Conservation (phyloP, 2,329 filamentous ascomycete species). For the Tolypocladium ophioglossoides region DNA sequence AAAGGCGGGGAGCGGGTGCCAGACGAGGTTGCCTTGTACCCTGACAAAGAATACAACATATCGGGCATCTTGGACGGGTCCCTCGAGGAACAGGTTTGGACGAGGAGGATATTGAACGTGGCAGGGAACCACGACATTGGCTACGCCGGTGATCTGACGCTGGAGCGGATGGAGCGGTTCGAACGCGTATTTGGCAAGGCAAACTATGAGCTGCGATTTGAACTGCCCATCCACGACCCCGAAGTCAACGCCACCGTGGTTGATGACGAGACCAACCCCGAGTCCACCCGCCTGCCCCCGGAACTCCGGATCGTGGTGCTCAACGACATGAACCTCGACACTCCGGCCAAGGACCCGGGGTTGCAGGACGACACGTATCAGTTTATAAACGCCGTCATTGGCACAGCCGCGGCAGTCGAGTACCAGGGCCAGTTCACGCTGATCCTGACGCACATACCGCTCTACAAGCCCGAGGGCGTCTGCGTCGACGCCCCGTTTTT, state of each 20-base stretch:
- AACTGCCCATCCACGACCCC: conserved; percentile 37
- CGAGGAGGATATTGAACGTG: conserved; percentile 72
- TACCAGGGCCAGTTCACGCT: conserved; percentile 63
- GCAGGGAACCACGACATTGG: conserved; percentile 95
- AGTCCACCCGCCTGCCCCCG: conserved; percentile 41
- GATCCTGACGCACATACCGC: conserved; percentile 81
- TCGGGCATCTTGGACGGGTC: conserved; percentile 36
- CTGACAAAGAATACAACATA: conserved; percentile 37
- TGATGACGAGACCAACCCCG: conserved; percentile 30
- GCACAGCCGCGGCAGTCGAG: conserved; percentile 48
- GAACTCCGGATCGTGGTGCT: conserved; percentile 75
- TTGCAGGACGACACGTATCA: conserved; percentile 68
- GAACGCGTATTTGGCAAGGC: conserved; percentile 75
- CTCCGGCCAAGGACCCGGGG: conserved; percentile 54
- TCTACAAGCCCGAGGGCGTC: conserved; percentile 72
- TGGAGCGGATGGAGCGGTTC: conserved; percentile 67
- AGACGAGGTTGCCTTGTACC: conserved; percentile 40
- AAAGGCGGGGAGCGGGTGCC: conserved; percentile 53
- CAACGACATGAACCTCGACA: conserved; percentile 91
- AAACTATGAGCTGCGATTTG: conserved; percentile 81
- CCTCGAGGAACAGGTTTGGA: conserved; percentile 48
- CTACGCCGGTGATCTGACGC: conserved; percentile 82
- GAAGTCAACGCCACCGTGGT: conserved; percentile 28
- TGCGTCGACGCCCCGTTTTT: conserved; percentile 83
- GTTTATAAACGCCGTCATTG: conserved; percentile 63